Evolutionary conservation across 768 basidiomycete genomes (phyloP).

Genomic region (Suillus sp.): DNA sequence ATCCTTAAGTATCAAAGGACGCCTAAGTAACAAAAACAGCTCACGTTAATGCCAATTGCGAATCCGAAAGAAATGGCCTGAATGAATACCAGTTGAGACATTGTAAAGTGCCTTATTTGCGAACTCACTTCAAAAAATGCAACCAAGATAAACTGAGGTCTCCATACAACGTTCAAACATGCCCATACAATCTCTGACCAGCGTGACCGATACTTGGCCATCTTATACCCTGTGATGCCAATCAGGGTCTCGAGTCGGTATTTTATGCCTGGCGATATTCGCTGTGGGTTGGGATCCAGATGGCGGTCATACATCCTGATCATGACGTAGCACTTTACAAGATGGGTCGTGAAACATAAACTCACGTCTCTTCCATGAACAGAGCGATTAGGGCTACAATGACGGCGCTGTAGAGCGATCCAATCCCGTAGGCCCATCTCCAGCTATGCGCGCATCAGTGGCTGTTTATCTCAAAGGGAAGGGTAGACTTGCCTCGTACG

Average conservation of each 20-base stretch:
- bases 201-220: slow-evolving; percentile 46
- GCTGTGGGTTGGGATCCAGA: slow-evolving; percentile 28
- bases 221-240: slow-evolving; percentile 48
- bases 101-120: background rate
- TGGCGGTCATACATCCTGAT: slow-evolving; percentile 47
- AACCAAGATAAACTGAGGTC: slow-evolving; percentile 48
- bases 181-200: slow-evolving; percentile 39
- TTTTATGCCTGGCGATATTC: slow-evolving; percentile 33
- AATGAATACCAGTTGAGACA: background rate
- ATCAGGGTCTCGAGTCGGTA: slow-evolving; percentile 49
- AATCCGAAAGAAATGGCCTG: slow-evolving; percentile 50
- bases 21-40: slow-evolving; percentile 13
- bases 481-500: slow-evolving; percentile 24
- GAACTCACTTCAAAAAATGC: slow-evolving; percentile 41
- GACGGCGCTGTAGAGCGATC: slow-evolving; percentile 46
- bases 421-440: slow-evolving; percentile 58
- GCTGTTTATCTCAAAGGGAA: too few relatives aligned
- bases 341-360: background rate
- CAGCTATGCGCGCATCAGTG: slow-evolving; percentile 33
- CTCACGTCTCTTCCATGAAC: slow-evolving; percentile 54
- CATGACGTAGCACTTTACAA: background rate
- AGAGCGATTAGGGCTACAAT: slow-evolving; percentile 48
- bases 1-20: background rate
- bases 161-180: slow-evolving; percentile 45
- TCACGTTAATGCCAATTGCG: slow-evolving; percentile 46